A percentile compares a stretch with the other conserved stretches of the same genome.
phyloP scores from a whole-genome alignment of 2,329 filamentous ascomycete genomes.

The Chaetoscypha palmicola region DNA sequence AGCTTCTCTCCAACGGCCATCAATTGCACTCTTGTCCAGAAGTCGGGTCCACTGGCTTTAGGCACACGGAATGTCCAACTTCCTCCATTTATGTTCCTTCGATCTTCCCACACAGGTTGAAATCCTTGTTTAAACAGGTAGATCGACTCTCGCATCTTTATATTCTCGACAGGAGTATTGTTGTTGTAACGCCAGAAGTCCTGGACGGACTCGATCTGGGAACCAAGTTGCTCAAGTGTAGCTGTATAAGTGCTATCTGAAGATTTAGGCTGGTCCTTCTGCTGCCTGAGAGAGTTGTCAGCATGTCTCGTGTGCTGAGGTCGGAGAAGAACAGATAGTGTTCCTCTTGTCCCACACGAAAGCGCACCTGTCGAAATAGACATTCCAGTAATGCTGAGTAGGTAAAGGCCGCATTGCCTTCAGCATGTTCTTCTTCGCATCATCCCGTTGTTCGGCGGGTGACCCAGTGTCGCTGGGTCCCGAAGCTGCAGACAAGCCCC shows the following conservation, averaged over 20 bases:
- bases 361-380: conserved; percentile 59
- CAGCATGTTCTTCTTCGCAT: conserved; percentile 77
- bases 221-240: conserved; percentile 52
- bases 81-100: conserved; percentile 77
- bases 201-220: conserved; percentile 70
- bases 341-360: no score
- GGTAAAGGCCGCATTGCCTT: conserved; percentile 65
- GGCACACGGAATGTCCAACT: conserved; percentile 89
- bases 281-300: conserved; percentile 27
- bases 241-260: conserved; percentile 28
- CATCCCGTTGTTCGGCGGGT: conserved; percentile 66
- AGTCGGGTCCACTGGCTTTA: conserved; percentile 64
- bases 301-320: no score
- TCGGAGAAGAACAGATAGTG: no score
- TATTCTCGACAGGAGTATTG: conserved; percentile 68
- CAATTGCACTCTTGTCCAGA: conserved; percentile 76
- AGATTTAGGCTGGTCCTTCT: conserved; percentile 33
- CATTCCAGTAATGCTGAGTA: conserved; percentile 74
- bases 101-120: conserved; percentile 75
- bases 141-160: conserved; percentile 70
- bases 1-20: conserved; percentile 78
- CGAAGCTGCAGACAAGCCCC: conserved; percentile 55
- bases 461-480: conserved; percentile 57
- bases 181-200: conserved; percentile 82
- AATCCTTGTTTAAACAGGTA: conserved; percentile 77